Evolutionary conservation across 1,139 yeast species (phyloP).

Genomic region (Barnettozyma hawaiiensis): DNA sequence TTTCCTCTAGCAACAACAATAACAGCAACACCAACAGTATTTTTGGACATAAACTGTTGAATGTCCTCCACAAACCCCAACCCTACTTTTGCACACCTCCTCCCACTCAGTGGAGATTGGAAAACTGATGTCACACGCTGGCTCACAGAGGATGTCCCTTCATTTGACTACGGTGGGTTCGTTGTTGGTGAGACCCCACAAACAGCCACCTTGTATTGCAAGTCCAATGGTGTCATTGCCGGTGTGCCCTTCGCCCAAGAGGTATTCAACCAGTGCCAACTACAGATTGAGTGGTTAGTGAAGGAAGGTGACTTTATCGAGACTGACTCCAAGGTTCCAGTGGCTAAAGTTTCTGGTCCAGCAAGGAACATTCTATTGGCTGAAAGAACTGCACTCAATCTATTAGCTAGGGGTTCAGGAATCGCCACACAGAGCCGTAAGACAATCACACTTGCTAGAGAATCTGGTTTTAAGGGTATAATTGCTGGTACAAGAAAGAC

Average conservation of each 20-base stretch:
- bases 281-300: slow-evolving; percentile 65
- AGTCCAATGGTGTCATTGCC: slow-evolving; percentile 73
- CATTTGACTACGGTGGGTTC: slow-evolving; percentile 89
- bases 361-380: slow-evolving; percentile 74
- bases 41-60: too few relatives aligned
- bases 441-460: slow-evolving; percentile 56
- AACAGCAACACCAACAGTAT: too few relatives aligned
- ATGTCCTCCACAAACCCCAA: slow-evolving; percentile 14
- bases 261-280: slow-evolving; percentile 70
- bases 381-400: slow-evolving; percentile 81
- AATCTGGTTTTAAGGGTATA: slow-evolving; percentile 70
- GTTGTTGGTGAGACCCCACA: slow-evolving; percentile 80
- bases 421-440: slow-evolving; percentile 73
- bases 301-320: slow-evolving; percentile 62
- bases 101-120: slow-evolving; percentile 78
- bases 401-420: slow-evolving; percentile 81
- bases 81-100: slow-evolving; percentile 40
- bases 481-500: slow-evolving; percentile 98
- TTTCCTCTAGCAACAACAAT: too few relatives aligned
- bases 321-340: slow-evolving; percentile 60
- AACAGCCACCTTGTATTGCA: slow-evolving; percentile 75
- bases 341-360: slow-evolving; percentile 76
- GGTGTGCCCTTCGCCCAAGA: slow-evolving; percentile 91
- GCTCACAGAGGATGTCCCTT: slow-evolving; percentile 84
- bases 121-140: slow-evolving; percentile 68